These are phyloP conservation scores for Psilocybe sp. DNA, from an alignment of 768 basidiomycete species.

Conservation along the genomic window DNA sequence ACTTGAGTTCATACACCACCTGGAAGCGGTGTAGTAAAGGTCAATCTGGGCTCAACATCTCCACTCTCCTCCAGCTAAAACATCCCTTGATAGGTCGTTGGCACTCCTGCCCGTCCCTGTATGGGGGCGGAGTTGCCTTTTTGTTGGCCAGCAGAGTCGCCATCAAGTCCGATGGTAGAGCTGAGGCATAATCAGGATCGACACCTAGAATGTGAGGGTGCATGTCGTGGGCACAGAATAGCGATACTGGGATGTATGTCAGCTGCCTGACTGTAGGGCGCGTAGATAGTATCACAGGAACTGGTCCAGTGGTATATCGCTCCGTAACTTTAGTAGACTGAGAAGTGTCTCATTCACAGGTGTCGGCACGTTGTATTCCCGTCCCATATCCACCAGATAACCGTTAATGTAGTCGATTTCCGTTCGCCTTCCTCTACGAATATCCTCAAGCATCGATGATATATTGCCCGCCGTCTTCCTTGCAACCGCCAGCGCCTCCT, in stretches of 20 bases:
- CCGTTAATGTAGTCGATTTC: conserved; percentile 87
- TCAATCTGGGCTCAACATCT: no score
- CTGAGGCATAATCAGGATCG: no score
- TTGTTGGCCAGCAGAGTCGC: no score
- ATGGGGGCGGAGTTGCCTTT: no score
- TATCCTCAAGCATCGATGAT: conserved; percentile 79
- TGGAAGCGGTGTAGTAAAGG: no score
- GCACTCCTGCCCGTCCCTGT: no score
- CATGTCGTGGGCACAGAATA: no score
- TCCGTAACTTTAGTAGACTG: conserved; percentile 59
- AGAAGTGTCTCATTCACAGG: conserved; percentile 54
- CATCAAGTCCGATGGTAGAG: no score
- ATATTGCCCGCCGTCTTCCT: conserved; percentile 59
- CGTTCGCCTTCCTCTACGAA: conserved; percentile 57
- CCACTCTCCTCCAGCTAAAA: no score
- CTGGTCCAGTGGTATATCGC: conserved; percentile 52
- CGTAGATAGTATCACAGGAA: conserved; percentile 15
- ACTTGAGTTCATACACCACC: no score
- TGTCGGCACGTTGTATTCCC: conserved; percentile 52
- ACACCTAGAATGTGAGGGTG: no score
- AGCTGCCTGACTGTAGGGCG: background rate
- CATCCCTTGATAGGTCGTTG: no score
- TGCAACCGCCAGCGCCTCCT: conserved; percentile 59
- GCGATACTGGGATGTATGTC: background rate
- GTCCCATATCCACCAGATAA: conserved; percentile 66